Conservation (phyloP, 129 eudicot genomes). For the Calendula officinalis region DNA sequence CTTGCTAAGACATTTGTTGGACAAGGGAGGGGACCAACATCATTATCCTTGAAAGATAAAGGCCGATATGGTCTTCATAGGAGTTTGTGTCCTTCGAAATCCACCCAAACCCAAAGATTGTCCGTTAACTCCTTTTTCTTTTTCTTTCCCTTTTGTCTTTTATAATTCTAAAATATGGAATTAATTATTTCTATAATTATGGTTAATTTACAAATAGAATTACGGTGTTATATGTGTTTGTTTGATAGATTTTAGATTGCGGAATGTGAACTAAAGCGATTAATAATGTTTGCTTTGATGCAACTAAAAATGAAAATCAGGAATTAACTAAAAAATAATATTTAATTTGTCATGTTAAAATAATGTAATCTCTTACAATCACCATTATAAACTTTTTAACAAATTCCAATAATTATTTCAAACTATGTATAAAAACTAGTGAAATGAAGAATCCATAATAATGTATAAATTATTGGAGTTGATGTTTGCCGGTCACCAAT, state of each 20-base stretch:
- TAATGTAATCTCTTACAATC: neutral
- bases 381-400: neutral
- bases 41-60: slow-evolving; percentile 7
- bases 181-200: neutral
- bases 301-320: too few species aligned
- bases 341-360: neutral
- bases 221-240: too few species aligned
- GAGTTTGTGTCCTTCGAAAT: slow-evolving; percentile 24
- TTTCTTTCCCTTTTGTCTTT: slow-evolving; percentile 10
- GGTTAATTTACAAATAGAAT: too few species aligned
- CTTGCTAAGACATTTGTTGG: too few species aligned
- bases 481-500: slow-evolving; percentile 1
- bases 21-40: neutral
- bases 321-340: too few species aligned
- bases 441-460: slow-evolving; percentile 1
- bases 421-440: neutral
- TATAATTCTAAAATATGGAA: neutral
- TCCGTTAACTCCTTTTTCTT: neutral
- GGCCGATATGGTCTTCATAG: slow-evolving; percentile 1
- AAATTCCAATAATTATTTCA: neutral
- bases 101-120: slow-evolving; percentile 9
- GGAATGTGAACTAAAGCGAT: too few species aligned
- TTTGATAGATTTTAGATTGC: too few species aligned
- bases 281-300: too few species aligned
- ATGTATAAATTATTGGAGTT: slow-evolving; percentile 18